These are phyloP conservation scores for Begonia fuchsioides DNA, from an alignment of 306 rosid species.

Conservation along the genomic window DNA sequence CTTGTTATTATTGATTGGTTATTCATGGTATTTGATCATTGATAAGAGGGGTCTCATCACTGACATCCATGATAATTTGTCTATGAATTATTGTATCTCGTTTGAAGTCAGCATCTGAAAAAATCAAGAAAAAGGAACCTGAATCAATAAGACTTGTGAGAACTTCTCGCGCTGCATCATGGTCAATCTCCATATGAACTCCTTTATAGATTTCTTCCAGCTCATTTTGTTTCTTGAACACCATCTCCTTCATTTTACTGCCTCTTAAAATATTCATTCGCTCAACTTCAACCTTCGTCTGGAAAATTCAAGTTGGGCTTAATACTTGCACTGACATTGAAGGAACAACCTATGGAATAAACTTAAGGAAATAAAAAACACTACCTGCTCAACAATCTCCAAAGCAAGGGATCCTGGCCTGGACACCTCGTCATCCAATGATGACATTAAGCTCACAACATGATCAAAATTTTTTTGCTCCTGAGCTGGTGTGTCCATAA, in stretches of 20 bases:
- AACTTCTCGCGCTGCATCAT: constrained; percentile 47
- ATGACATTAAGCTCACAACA: constrained; percentile 39
- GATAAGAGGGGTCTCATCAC: no score
- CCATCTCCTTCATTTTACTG: constrained; percentile 69
- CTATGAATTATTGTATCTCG: no score
- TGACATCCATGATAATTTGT: no score
- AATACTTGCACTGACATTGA: no score
- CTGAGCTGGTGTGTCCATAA: constrained; percentile 53
- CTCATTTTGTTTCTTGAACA: constrained; percentile 70
- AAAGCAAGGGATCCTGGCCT: constrained; percentile 51
- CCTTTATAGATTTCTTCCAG: constrained; percentile 72
- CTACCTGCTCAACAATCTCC: constrained; percentile 63
- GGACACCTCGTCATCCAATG: constrained; percentile 52
- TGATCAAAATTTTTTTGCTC: constrained; percentile 52
- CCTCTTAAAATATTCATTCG: constrained; percentile 58
- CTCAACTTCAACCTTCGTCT: constrained; percentile 60
- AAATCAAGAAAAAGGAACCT: constrained; percentile 23
- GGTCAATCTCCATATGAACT: constrained; percentile 74
- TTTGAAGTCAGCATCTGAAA: neutral
- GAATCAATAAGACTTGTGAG: constrained; percentile 57
- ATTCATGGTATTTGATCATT: no score
- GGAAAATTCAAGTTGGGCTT: neutral
- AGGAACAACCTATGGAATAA: no score
- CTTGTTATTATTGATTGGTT: no score
- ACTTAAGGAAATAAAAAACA: neutral